Base-by-base conservation (phyloP, 2,329 filamentous ascomycete genomes). In the Neonectria punicea region DNA sequence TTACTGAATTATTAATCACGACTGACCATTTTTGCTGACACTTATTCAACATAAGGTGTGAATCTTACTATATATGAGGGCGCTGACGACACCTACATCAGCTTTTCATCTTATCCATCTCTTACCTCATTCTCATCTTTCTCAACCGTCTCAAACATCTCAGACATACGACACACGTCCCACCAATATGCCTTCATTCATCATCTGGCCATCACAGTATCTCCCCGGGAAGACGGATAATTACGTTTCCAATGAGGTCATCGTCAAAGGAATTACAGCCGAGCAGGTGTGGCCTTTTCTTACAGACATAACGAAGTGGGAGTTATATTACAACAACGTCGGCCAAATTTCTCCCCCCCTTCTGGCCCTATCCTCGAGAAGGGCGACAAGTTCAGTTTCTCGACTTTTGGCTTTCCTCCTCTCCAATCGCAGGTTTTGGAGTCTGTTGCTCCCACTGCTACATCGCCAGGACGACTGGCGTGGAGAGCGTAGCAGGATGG, bases 141-240 rank as follows among this genome's bases (percentile, higher is more conserved):
- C 36, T 6, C 36, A 14, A 2, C 14, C 5, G 6, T 20, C 6
- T 41, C 39, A 43, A 11, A 44, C 11, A 13, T 3, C n/a, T 16
- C 28, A 4, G 10, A 9, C 14, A 39, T 14, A 16, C 14, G 7
- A 8, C 36, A n/a, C 5, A 2, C 34, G 13, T 16, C n/a, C 7
- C 20, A 5, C 34, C 55, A 43, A 44, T 3, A 59, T 63, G 55
- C 25, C 50, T 39, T 63, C 61, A 14, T 43, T 36, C 50, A 74
- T 76, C 49, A 62, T 60, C 32, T 77, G 74, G 75, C 74, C 74
- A 2, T 44, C 68, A 39, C 64, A 70, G 18, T 76, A 68, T 60
- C 70, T 72, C 0, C 75, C 74, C 1, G 74, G 74, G 20, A 73
- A 67, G 1, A 76, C 74, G 6, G 74, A 77, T 61, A 76, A 76